A percentile compares a stretch with the other conserved stretches of the same genome.
Evolutionary conservation across 2,329 filamentous ascomycete species (phyloP).

Genomic region (Neonectria ditissima): DNA sequence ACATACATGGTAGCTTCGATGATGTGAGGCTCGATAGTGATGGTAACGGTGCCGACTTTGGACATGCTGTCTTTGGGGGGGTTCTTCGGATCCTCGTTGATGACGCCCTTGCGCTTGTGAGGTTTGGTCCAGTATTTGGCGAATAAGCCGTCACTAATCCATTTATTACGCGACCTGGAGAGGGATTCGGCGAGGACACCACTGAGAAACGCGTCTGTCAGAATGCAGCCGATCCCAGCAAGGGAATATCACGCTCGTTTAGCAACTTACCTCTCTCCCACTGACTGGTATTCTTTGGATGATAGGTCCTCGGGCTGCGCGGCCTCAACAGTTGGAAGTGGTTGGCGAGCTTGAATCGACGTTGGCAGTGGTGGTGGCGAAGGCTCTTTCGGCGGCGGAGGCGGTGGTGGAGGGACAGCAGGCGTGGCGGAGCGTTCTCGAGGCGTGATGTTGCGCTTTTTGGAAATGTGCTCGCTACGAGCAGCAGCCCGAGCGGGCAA

Average conservation of each 20-base stretch:
- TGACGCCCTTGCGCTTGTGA: conserved; percentile 72
- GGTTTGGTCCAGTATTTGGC: conserved; percentile 84
- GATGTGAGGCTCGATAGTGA: conserved; percentile 83
- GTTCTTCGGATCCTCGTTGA: conserved; percentile 73
- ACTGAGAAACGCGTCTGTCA: conserved; percentile 57
- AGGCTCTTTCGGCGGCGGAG: conserved; percentile 46
- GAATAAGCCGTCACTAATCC: conserved; percentile 78
- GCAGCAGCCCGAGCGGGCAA: conserved; percentile 72
- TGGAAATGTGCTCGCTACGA: conserved; percentile 69
- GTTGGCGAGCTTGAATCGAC: conserved; percentile 72
- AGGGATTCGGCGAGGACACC: conserved; percentile 81
- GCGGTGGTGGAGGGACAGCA: conserved; percentile 51
- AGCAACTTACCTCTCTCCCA: conserved; percentile 73
- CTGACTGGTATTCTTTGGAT: conserved; percentile 75
- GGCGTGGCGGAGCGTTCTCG: conserved; percentile 65
- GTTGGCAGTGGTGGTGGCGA: conserved; percentile 66
- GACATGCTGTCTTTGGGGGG: conserved; percentile 78
- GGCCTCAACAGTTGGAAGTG: conserved; percentile 76
- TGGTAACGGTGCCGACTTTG: conserved; percentile 77
- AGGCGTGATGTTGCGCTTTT: conserved; percentile 69
- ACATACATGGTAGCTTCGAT: conserved; percentile 81
- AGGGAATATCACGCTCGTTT: conserved; percentile 3
- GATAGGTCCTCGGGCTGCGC: conserved; percentile 74
- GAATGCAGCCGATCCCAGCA: conserved; percentile 8
- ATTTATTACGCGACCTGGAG: conserved; percentile 77